phyloP scores from a whole-genome alignment of 192 early-diverging fungal genomes.

The Jimgerdemannia flammicorona region DNA sequence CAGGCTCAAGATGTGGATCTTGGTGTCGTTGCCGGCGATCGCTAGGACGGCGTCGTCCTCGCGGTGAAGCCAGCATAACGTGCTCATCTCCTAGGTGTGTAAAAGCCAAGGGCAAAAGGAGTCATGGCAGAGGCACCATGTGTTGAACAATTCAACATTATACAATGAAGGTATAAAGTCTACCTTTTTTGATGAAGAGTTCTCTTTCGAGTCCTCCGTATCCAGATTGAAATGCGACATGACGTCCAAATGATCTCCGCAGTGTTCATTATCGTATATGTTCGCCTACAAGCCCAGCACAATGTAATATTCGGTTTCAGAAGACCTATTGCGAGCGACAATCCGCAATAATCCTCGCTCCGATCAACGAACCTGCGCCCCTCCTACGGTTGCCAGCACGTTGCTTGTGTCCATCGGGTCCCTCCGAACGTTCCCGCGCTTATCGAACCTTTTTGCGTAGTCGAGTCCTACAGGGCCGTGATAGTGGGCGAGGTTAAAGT shows the following conservation, averaged over 20 bases:
- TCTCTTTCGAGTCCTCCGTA: constrained; percentile 16
- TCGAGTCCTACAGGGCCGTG: constrained; percentile 45
- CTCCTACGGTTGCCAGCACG: constrained; percentile 68
- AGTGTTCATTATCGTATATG: constrained; percentile 92
- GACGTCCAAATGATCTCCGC: constrained; percentile 89
- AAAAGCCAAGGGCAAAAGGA: neutral
- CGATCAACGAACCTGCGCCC: constrained; percentile 50
- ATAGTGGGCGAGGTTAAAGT: constrained; percentile 62
- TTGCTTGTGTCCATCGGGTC: constrained; percentile 68
- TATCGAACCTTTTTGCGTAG: constrained; percentile 63
- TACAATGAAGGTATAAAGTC: neutral
- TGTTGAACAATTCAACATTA: neutral
- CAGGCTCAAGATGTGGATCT: constrained; percentile 72
- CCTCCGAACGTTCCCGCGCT: constrained; percentile 62
- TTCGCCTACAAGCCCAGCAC: constrained; percentile 49
- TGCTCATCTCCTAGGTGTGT: constrained; percentile 38
- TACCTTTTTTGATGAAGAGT: neutral
- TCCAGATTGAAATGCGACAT: constrained; percentile 84
- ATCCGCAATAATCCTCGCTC: neutral
- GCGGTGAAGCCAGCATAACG: constrained; percentile 72
- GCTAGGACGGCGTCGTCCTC: constrained; percentile 68
- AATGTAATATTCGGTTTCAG: neutral
- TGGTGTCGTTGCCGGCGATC: constrained; percentile 56
- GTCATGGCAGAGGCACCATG: neutral
- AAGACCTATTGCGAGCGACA: neutral